Evolutionary conservation across 106 monocot genomes (phyloP), one percentile per base, ranked within the genome.

Genomic region (Acanthochlamys bracteata): DNA sequence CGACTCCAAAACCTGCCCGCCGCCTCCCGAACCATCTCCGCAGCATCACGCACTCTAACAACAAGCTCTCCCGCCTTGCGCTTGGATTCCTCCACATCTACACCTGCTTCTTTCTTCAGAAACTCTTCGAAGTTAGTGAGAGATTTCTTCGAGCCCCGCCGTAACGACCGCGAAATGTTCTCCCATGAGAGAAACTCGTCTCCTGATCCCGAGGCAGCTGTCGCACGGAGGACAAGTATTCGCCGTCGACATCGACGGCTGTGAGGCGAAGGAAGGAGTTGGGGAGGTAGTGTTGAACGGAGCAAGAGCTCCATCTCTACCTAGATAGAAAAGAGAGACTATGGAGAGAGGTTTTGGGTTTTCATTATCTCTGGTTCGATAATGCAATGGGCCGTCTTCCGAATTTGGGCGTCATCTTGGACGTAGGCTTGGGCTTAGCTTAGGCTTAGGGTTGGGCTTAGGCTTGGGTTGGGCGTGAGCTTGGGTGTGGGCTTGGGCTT

Each of bases 81-180:
- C 8, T 39, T 57, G 12, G 76, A 71, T 10, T 23, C 24, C 39
- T 55, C 76, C 14, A 65, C 13, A 77, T 92, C 86, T 25, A 86
- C 20, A 17, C 84, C 83, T 1, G 78, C 76, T 64, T 92, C 86
- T 81, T 78, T 76, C 66, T 59, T 75, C 15, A 88, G 26, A 25
- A 53, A 52, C 46, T 66, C 80, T 25, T 53, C 60, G 21, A 92
- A 79, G 22, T 66, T 72, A 8, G 53, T 53, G 10, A 61, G 25
- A 41, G 82, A 79, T 60, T 78, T 57, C 66, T 81, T 63, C n/a
- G 86, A 83, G 21, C 80, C 86, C 9, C 66, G 53, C 45, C 64
- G 74, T 10, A 81, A 10, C 23, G 82, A 78, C 24, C 71, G 43
- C 6, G 78, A 75, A 47, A 91, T 15, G 60, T 54, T 69, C 21